These are phyloP conservation scores for Nicotiana tabacum DNA, from an alignment of 257 asterid genomes.

Conservation along the genomic window DNA sequence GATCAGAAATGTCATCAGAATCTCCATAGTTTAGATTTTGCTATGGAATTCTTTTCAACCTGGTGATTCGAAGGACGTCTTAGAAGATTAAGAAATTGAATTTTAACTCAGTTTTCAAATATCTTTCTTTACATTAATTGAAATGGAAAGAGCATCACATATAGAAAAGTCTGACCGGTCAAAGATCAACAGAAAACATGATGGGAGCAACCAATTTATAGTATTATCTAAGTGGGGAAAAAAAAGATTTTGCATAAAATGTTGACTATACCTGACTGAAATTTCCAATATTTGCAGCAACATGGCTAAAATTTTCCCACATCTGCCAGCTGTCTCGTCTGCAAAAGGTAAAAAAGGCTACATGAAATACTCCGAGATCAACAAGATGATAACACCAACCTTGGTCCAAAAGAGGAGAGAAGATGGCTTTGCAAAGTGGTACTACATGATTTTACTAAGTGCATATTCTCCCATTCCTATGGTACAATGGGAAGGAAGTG, in stretches of 20 bases:
- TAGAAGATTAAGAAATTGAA: not conserved
- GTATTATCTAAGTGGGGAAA: not conserved
- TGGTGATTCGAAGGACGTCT: not conserved
- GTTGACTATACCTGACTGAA: slow-evolving; percentile 34
- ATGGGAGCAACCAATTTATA: not conserved
- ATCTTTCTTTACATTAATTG: not conserved
- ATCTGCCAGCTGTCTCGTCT: slow-evolving; percentile 90
- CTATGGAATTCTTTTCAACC: not conserved
- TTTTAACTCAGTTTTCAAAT: not conserved
- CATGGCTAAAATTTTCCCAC: slow-evolving; percentile 95
- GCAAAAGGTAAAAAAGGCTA: not conserved
- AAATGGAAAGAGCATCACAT: not conserved
- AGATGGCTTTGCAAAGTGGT: not conserved
- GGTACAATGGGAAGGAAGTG: not conserved
- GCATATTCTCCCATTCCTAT: not conserved
- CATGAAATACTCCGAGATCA: not conserved
- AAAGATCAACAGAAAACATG: not conserved
- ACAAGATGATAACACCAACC: not conserved
- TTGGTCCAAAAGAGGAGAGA: not conserved
- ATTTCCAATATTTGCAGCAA: slow-evolving; percentile 79
- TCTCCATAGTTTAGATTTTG: not conserved
- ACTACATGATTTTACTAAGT: not conserved
- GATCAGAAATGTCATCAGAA: not conserved
- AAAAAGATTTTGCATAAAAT: not conserved
- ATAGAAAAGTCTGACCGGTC: not conserved